phyloP scores from a whole-genome alignment of 129 eudicot species.

The Saussurea involucrata region DNA sequence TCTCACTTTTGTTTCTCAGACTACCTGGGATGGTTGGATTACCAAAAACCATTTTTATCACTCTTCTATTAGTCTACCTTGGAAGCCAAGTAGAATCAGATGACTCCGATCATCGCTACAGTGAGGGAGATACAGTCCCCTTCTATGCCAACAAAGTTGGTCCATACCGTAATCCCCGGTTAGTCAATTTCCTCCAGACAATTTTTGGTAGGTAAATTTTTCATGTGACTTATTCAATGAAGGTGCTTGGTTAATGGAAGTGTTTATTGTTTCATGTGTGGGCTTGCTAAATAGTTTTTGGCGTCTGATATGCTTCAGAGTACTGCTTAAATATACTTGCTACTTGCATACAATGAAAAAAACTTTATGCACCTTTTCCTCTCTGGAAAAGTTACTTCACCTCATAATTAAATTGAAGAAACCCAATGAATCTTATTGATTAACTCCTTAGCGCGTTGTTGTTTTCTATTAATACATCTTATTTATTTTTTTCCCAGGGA shows the following conservation, averaged over 20 bases:
- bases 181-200: neutral
- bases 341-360: too few relatives aligned
- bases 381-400: too few relatives aligned
- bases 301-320: too few relatives aligned
- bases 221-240: neutral
- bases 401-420: too few relatives aligned
- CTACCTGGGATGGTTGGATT: neutral
- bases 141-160: constrained; percentile 38
- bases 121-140: constrained; percentile 35
- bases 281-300: too few relatives aligned
- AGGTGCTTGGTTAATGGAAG: neutral
- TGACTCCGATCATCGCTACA: constrained; percentile 36
- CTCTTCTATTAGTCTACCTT: constrained; percentile 15
- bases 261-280: neutral
- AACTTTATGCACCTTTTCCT: too few relatives aligned
- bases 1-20: constrained; percentile 2
- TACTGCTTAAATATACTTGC: too few relatives aligned
- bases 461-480: neutral
- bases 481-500: constrained; percentile 20
- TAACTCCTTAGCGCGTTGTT: neutral
- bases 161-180: constrained; percentile 29
- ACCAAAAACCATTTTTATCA: neutral
- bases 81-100: constrained; percentile 28
- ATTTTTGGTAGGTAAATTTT: neutral
- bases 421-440: neutral